Evolutionary conservation across 148 eudicot genomes (phyloP).

Genomic region (Vaccinium myrtillus): DNA sequence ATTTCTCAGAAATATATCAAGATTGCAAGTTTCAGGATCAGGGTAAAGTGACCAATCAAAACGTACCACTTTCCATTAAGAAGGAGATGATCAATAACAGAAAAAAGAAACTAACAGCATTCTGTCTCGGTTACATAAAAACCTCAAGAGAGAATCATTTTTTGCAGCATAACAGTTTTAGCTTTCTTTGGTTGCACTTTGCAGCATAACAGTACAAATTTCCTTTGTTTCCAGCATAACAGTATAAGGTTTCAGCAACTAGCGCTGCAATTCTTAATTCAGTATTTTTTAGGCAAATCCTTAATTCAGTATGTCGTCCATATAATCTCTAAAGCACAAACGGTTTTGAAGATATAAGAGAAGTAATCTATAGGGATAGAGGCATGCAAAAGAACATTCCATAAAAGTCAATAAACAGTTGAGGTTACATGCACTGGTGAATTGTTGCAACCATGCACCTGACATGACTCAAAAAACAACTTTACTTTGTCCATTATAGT

Average conservation of each 20-base stretch:
- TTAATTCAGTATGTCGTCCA: not conserved
- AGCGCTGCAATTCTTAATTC: not conserved
- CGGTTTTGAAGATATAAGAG: not conserved
- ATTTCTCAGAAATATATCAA: not conserved
- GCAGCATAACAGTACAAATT: not conserved
- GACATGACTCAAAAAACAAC: not conserved
- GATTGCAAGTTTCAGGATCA: not conserved
- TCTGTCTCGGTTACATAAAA: not conserved
- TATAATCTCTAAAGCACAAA: not conserved
- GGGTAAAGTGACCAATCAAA: not conserved
- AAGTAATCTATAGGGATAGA: not conserved
- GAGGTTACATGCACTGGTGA: not conserved
- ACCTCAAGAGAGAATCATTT: not conserved
- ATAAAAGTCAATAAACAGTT: constrained; percentile 1
- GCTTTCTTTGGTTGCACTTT: not conserved
- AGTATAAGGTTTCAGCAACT: constrained; percentile 4
- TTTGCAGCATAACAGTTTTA: not conserved
- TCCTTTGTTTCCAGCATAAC: not conserved
- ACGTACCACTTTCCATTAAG: not conserved
- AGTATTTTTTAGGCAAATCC: not conserved
- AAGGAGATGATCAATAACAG: not conserved
- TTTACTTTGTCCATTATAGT: not conserved
- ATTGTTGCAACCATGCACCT: not conserved
- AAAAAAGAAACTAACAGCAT: not conserved
- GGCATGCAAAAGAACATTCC: not conserved